Conservation (phyloP, 1,284 basidiomycete genomes). For the Ustilago hordei region DNA sequence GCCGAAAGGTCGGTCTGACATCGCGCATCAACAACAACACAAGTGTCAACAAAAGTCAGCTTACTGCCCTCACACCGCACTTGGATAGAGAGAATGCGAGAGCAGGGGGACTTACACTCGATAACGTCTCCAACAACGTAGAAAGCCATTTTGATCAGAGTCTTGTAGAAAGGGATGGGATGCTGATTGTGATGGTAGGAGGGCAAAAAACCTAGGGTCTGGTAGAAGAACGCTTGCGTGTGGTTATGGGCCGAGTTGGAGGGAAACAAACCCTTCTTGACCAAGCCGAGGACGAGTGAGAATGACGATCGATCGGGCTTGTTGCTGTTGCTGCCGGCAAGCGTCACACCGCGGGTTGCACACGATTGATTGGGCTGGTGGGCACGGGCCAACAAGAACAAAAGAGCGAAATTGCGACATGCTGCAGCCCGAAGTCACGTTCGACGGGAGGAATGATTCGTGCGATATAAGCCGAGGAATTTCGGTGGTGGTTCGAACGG, state of each 20-base stretch:
- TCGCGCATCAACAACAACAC: not conserved
- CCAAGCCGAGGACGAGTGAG: not conserved
- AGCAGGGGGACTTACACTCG: slow-evolving; percentile 47
- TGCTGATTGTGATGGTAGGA: slow-evolving; percentile 9
- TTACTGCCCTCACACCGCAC: not conserved
- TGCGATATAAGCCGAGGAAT: not conserved
- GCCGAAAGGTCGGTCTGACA: slow-evolving; percentile 61
- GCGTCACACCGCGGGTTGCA: slow-evolving; percentile 29
- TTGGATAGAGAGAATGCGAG: not conserved
- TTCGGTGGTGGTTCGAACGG: not conserved
- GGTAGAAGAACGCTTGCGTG: slow-evolving; percentile 5
- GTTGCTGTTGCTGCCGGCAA: not conserved
- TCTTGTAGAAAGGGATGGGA: not conserved
- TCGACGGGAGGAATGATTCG: slow-evolving; percentile 9
- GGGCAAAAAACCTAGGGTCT: slow-evolving; percentile 2
- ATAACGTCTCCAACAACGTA: slow-evolving; percentile 61
- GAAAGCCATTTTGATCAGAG: slow-evolving; percentile 48
- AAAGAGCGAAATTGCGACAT: slow-evolving; percentile 16
- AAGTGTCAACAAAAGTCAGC: not conserved
- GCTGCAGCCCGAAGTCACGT: slow-evolving; percentile 30
- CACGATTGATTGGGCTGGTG: slow-evolving; percentile 22
- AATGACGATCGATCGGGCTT: slow-evolving; percentile 35
- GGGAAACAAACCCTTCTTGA: no score
- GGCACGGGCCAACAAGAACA: slow-evolving; percentile 19
- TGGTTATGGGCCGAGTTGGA: not conserved